Base-by-base conservation (phyloP, 2,329 filamentous ascomycete genomes). In the Triangularia verruculosa region DNA sequence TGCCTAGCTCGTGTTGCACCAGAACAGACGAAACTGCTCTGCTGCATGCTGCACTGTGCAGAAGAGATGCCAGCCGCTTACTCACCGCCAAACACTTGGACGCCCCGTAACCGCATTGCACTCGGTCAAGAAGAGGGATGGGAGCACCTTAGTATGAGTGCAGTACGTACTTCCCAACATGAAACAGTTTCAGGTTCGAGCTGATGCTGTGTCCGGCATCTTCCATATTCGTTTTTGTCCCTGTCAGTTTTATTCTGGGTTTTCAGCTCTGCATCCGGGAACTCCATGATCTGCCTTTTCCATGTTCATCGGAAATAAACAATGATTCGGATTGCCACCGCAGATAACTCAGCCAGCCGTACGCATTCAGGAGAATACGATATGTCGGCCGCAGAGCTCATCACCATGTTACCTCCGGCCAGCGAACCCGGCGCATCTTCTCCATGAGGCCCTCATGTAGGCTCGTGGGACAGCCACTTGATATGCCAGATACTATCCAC, bases 121-220 rank as follows among this genome's bases (percentile, higher is more conserved):
- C 25, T 30, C 17, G 39, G 39, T 25, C 22, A 27, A 43, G 25
- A 28, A 59, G 25, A 28, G 20, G 27, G n/a, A 28, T 28, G 24
- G 25, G 27, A 57, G 22, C 27, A 57, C 54, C 17, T 57, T 4
- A 27, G 15, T 55, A n/a, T 24, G 15, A 24, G 11, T 28, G 9
- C 47, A 25, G 22, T 30, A 25, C 30, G 53, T 58, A 25, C 43
- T 52, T 39, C 47, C n/a, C 52, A 32, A 56, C 28, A 17, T 57
- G 59, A 61, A 61, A 61, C 59, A 17, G 59, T 61, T 61, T 61
- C 59, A 57, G 30, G 39, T 6, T 61, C 39, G 30, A 57, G 51
- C 57, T 59, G 39, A 52, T 47, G 39, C 4, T 47, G 39, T 47
- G 39, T 47, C 17, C 39, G 20, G 39, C 39, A 47, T 47, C 39